These are phyloP conservation scores for Rubia peregrina DNA, from an alignment of 305 asterid genomes.

Conservation along the genomic window DNA sequence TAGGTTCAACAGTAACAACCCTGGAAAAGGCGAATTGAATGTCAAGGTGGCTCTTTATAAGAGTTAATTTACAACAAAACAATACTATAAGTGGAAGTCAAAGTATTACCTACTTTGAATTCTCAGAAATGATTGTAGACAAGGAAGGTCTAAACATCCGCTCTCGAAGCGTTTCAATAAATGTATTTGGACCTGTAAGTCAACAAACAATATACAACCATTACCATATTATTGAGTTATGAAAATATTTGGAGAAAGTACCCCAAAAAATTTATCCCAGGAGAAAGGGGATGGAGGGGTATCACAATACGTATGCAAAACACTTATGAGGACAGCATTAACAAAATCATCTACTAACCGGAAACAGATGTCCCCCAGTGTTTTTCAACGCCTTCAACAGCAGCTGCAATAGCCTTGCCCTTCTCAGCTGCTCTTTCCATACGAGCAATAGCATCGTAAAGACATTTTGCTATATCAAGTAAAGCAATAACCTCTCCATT, in stretches of 20 bases:
- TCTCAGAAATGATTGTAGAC: constrained; percentile 79
- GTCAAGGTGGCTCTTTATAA: constrained; percentile 6
- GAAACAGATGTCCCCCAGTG: constrained; percentile 90
- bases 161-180: constrained; percentile 83
- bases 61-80: not conserved
- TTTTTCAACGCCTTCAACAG: constrained; percentile 98
- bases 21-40: constrained; percentile 26
- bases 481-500: constrained; percentile 94
- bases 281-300: not conserved
- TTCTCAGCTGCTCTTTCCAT: constrained; percentile 97
- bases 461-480: constrained; percentile 89
- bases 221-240: not conserved
- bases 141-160: constrained; percentile 86
- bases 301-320: not conserved
- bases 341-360: constrained; percentile 44
- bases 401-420: constrained; percentile 97
- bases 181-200: constrained; percentile 63
- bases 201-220: constrained; percentile 5
- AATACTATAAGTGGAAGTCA: constrained; percentile 27
- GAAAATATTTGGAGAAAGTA: constrained; percentile 1
- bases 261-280: not conserved
- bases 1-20: constrained; percentile 72
- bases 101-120: constrained; percentile 96
- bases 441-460: constrained; percentile 95
- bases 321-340: constrained; percentile 9